Evolutionary conservation across 306 rosid genomes (phyloP).

Genomic region (Fragaria vesca): DNA sequence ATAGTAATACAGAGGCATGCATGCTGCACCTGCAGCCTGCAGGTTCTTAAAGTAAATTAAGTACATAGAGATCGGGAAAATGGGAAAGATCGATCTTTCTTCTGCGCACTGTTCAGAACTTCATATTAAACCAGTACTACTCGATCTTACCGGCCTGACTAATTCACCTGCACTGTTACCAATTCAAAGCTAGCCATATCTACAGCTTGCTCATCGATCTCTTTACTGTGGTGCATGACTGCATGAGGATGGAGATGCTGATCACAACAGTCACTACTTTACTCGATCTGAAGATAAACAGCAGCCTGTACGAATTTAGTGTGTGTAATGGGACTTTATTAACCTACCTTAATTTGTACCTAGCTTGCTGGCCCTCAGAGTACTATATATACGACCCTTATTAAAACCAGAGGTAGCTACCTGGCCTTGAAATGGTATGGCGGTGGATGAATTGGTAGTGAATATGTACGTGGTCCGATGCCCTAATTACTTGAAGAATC

Average conservation of each 20-base stretch:
- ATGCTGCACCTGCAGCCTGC: not conserved
- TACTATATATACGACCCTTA: not conserved
- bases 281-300: not conserved
- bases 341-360: not conserved
- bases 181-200: not conserved
- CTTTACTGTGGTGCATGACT: not conserved
- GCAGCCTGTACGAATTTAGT: not conserved
- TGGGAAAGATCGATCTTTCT: not conserved
- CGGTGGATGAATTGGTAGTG: not conserved
- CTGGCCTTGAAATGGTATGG: not conserved
- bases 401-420: not conserved
- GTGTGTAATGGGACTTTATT: not conserved
- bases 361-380: not conserved
- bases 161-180: not conserved
- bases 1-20: not conserved
- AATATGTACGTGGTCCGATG: not conserved
- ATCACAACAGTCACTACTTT: not conserved
- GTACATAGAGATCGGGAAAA: not conserved
- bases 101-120: not conserved
- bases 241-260: not conserved
- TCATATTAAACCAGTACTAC: not conserved
- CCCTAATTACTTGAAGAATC: conserved; percentile 7
- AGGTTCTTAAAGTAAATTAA: not conserved
- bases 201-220: not conserved
- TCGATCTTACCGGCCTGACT: not conserved